Evolutionary conservation across 768 basidiomycete genomes (phyloP).

Genomic region (Pulveroboletus sp.): DNA sequence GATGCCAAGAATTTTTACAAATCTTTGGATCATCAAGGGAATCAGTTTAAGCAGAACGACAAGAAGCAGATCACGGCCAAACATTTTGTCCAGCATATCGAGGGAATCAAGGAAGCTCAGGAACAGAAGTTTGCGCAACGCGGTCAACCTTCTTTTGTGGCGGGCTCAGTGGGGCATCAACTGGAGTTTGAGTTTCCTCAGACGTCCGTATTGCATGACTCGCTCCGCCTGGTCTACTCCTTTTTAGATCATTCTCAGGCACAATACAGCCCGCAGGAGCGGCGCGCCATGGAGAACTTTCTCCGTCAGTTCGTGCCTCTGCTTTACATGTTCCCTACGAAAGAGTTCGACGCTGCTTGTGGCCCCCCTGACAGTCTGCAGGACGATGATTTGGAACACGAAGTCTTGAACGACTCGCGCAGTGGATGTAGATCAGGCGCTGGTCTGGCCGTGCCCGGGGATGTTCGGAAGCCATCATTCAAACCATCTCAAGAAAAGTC

Average conservation of each 20-base stretch:
- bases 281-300: slow-evolving; percentile 80
- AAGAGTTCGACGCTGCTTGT: slow-evolving; percentile 63
- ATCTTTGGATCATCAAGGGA: slow-evolving; percentile 93
- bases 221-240: slow-evolving; percentile 83
- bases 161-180: slow-evolving; percentile 59
- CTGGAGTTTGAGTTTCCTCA: slow-evolving; percentile 78
- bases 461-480: slow-evolving; percentile 76
- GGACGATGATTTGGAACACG: slow-evolving; percentile 32
- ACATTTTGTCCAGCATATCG: slow-evolving; percentile 77
- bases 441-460: slow-evolving; percentile 53
- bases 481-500: slow-evolving; percentile 66
- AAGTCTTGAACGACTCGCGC: slow-evolving; percentile 15
- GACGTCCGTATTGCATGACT: slow-evolving; percentile 77
- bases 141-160: slow-evolving; percentile 36
- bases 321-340: slow-evolving; percentile 65
- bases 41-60: slow-evolving; percentile 92
- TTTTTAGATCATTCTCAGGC: slow-evolving; percentile 86
- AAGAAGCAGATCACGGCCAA: slow-evolving; percentile 89
- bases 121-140: slow-evolving; percentile 32
- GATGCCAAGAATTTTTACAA: slow-evolving; percentile 99
- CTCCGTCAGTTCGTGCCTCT: slow-evolving; percentile 80
- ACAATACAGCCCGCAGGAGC: slow-evolving; percentile 71
- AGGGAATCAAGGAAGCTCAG: slow-evolving; percentile 61
- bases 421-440: slow-evolving; percentile 45
- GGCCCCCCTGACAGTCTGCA: slow-evolving; percentile 50